Percentiles rank a stretch among this genome's conserved stretches.
Evolutionary conservation across 2,329 filamentous ascomycete genomes (phyloP).

Genomic region (Nothophaeocryptopus gaeumannii): DNA sequence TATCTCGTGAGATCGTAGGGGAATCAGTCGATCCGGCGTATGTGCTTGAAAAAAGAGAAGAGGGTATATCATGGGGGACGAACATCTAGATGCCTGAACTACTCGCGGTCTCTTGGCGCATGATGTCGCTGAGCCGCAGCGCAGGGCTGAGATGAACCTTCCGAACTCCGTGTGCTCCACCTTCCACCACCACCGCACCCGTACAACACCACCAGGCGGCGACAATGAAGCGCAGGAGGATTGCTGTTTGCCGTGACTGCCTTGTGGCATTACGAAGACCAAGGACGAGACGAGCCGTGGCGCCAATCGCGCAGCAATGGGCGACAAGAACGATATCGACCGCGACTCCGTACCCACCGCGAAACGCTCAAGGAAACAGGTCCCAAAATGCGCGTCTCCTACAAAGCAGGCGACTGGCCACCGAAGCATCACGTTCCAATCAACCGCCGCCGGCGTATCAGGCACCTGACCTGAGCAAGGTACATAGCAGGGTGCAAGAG

Average conservation of each 20-base stretch:
- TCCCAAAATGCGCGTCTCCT: slow-evolving; percentile 8
- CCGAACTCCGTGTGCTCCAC: background rate
- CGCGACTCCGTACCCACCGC: background rate
- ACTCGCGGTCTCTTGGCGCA: too few species aligned
- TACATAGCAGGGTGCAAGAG: slow-evolving; percentile 30
- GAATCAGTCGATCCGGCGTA: too few species aligned
- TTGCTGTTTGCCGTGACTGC: slow-evolving; percentile 20
- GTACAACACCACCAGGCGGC: too few species aligned
- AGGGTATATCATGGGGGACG: too few species aligned
- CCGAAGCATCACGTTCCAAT: background rate
- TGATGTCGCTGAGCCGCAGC: too few species aligned
- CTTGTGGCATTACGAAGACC: slow-evolving; percentile 12
- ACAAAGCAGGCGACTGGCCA: slow-evolving; percentile 4
- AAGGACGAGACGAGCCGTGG: background rate
- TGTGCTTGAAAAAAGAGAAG: too few species aligned
- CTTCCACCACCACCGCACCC: too few species aligned
- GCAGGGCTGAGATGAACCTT: too few species aligned
- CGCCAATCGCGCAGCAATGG: background rate
- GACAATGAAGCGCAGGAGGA: slow-evolving; percentile 21
- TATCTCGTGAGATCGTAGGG: too few species aligned
- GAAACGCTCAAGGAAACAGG: background rate
- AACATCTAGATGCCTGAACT: too few species aligned
- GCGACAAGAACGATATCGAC: background rate
- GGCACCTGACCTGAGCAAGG: slow-evolving; percentile 14
- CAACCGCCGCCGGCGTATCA: slow-evolving; percentile 7